A percentile compares a stretch with the other conserved stretches of the same genome.
Evolutionary conservation across 306 rosid species (phyloP).

Genomic region (Acacia acuminata): DNA sequence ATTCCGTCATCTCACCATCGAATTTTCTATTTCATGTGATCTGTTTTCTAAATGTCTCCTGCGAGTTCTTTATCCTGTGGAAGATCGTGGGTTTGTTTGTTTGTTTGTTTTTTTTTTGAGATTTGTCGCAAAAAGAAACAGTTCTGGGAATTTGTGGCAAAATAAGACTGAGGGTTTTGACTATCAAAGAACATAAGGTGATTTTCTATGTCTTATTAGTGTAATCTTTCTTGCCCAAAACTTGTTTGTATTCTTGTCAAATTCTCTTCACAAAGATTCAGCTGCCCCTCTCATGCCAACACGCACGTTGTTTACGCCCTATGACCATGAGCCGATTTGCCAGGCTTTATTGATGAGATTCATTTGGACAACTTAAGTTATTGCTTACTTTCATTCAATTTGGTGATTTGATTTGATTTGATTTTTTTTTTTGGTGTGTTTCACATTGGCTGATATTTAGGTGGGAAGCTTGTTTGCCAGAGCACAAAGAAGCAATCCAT

Average conservation of each 20-base stretch:
- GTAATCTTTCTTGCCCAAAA: conserved; percentile 17
- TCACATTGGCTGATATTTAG: neutral
- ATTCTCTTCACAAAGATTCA: neutral
- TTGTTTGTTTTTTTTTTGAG: neutral
- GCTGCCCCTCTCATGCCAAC: neutral
- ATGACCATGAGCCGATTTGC: neutral
- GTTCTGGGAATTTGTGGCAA: neutral
- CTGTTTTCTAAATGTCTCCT: neutral
- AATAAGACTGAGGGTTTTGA: neutral
- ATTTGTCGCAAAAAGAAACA: neutral
- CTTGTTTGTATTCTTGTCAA: conserved; percentile 13
- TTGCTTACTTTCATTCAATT: neutral
- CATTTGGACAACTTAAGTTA: neutral
- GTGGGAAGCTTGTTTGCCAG: neutral
- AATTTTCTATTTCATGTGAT: too few relatives aligned
- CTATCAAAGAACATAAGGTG: neutral
- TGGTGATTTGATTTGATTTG: neutral
- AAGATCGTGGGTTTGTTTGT: too few relatives aligned
- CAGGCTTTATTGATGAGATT: neutral
- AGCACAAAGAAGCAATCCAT: neutral
- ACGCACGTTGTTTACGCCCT: too few relatives aligned
- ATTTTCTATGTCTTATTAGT: neutral
- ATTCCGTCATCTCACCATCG: too few relatives aligned
- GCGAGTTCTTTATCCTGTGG: neutral
- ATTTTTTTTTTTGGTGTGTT: neutral